Evolutionary conservation across 1,139 yeast species (phyloP), one percentile per base, ranked within the genome.

Genomic region (Geotrichum phurueaensis): DNA sequence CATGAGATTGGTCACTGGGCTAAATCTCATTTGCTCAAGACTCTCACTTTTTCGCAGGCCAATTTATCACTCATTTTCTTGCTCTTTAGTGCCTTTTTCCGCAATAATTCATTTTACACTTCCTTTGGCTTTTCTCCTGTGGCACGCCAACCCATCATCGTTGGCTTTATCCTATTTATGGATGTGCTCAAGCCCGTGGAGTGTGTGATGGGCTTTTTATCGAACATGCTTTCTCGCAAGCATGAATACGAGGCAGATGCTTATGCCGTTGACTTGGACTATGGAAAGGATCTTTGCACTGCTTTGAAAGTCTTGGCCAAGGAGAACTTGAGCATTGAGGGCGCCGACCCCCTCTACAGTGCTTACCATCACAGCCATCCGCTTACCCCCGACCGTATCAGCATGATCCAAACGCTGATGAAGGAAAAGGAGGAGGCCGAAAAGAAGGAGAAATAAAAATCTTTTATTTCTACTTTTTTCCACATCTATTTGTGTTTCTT

Each of bases 1-100:
- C 99, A 94, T 72, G 99, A 94, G 77, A 87, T 94, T 67, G 99
- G 99, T 56, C 99, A 94, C 74, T 94, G 99, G 99, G 87, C 87
- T 68, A 80, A 87, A 72, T 85, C 87, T 63, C 99, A 94, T 74
- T 86, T 92, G 64, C 78, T 91, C 20, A 85, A 85, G 71, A 81
- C 85, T 80, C 75, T 94, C 69, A 68, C 81, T 3, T 80, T 86
- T 66, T 78, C 84, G 56, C 94, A 90, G 74, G 73, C 78, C 15
- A 89, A 88, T 69, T 75, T 87, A 60, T 82, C 87, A 67, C 68
- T 82, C 53, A 80, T 85, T 56, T 89, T 92, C 71, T 79, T 88
- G 0, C 72, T 87, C 65, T 91, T 92, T 75, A 82, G 95, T 6
- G 87, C 86, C 1, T 90, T 94, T 69, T 82, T 89, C 71, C 83